These are phyloP conservation scores for Solioccasus polychromus DNA, from an alignment of 768 basidiomycete genomes.

Conservation along the genomic window DNA sequence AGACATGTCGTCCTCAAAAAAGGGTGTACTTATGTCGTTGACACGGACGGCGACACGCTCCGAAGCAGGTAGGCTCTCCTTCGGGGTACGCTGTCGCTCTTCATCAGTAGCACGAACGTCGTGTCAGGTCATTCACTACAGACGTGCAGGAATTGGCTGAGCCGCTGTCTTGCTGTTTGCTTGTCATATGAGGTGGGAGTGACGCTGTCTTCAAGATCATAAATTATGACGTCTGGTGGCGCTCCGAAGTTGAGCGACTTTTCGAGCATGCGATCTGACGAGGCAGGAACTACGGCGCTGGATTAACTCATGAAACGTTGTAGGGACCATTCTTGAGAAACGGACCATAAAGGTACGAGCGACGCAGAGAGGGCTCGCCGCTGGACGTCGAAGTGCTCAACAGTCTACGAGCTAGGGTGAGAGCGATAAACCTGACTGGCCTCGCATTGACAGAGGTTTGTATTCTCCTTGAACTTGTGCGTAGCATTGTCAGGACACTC, in stretches of 20 bases:
- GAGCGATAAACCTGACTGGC: background rate
- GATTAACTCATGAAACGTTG: background rate
- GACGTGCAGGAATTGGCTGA: slow-evolving; percentile 57
- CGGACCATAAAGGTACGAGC: slow-evolving; percentile 64
- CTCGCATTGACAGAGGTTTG: background rate
- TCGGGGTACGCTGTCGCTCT: slow-evolving; percentile 23
- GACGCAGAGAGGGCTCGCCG: slow-evolving; percentile 32
- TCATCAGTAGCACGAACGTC: slow-evolving; percentile 9
- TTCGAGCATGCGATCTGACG: slow-evolving; percentile 76
- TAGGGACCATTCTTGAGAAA: background rate
- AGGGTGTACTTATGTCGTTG: slow-evolving; percentile 63
- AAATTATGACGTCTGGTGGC: slow-evolving; percentile 73
- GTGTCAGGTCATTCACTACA: slow-evolving; percentile 16
- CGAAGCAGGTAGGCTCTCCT: slow-evolving; percentile 39
- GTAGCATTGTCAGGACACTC: slow-evolving; percentile 1
- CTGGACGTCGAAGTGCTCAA: slow-evolving; percentile 16
- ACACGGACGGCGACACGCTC: slow-evolving; percentile 67
- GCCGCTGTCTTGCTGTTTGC: slow-evolving; percentile 50
- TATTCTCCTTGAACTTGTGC: slow-evolving; percentile 1
- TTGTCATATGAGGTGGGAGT: slow-evolving; percentile 59
- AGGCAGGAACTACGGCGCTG: slow-evolving; percentile 60
- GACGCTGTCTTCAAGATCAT: slow-evolving; percentile 88
- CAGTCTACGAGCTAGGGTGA: slow-evolving; percentile 2
- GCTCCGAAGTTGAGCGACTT: slow-evolving; percentile 57
- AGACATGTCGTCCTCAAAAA: slow-evolving; percentile 62